Percentiles rank a stretch among this genome's conserved stretches.
phyloP scores from a whole-genome alignment of 345 rosid genomes.

The Moringa oleifera region DNA sequence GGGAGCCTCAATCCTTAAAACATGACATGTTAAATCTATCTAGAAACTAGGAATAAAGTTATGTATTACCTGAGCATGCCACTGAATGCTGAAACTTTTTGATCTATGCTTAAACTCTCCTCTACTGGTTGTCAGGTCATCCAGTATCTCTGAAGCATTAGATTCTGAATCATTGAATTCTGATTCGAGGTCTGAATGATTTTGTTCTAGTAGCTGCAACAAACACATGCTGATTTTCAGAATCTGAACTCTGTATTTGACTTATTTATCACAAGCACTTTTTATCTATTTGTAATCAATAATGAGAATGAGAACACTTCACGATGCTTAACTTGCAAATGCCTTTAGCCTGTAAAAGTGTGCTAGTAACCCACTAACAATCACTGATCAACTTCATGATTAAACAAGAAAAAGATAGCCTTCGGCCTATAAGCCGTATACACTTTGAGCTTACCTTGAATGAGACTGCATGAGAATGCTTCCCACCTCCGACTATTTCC shows the following conservation, averaged over 20 bases:
- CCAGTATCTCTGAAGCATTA: slow-evolving; percentile 41
- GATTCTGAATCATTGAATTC: slow-evolving; percentile 9
- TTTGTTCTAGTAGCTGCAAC: background rate
- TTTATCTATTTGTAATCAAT: no score
- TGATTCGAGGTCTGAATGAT: slow-evolving; percentile 17
- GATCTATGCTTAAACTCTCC: slow-evolving; percentile 46
- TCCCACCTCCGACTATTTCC: slow-evolving; percentile 31
- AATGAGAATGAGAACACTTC: background rate
- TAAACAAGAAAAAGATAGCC: no score
- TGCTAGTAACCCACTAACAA: background rate
- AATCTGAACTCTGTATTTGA: background rate
- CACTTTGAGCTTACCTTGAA: slow-evolving; percentile 1
- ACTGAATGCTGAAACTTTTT: slow-evolving; percentile 29
- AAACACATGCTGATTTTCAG: no score
- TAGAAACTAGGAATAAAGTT: background rate
- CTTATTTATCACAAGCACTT: background rate
- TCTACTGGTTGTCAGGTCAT: slow-evolving; percentile 47
- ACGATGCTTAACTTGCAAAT: background rate
- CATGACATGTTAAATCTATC: background rate
- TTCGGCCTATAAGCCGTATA: background rate
- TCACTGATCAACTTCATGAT: background rate
- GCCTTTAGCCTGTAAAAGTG: background rate
- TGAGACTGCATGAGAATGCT: background rate
- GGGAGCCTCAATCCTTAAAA: no score
- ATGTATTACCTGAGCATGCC: background rate